phyloP scores from a whole-genome alignment of 1,284 basidiomycete genomes.

The Singerocomus inundabilis region DNA sequence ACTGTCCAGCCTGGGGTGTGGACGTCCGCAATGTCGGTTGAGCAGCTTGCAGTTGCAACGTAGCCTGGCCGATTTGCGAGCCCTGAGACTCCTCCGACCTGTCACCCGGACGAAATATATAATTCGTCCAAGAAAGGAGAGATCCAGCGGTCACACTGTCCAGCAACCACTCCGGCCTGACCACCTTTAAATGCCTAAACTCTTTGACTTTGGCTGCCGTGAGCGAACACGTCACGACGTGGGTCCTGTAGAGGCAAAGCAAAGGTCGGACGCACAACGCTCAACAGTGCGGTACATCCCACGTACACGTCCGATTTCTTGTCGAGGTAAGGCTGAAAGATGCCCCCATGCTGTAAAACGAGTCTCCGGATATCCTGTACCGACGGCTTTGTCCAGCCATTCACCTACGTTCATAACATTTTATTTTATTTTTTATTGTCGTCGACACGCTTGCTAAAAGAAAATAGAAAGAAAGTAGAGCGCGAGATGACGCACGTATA shows the following conservation, averaged over 20 bases:
- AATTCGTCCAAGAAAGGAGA: conserved; percentile 79
- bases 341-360: conserved; percentile 81
- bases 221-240: conserved; percentile 87
- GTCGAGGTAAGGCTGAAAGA: conserved; percentile 82
- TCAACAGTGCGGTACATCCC: background rate
- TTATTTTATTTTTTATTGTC: too few relatives aligned
- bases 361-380: conserved; percentile 82
- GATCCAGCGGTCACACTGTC: conserved; percentile 66
- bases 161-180: conserved; percentile 83
- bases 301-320: conserved; percentile 73
- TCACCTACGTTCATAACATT: conserved; percentile 56
- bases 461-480: too few relatives aligned
- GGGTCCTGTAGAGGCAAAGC: conserved; percentile 66
- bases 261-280: conserved; percentile 3
- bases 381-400: conserved; percentile 88
- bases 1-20: background rate
- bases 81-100: conserved; percentile 52
- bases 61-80: conserved; percentile 31
- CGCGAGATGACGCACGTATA: conserved; percentile 65
- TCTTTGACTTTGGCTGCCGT: conserved; percentile 88
- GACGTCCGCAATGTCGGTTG: conserved; percentile 2
- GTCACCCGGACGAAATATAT: conserved; percentile 50
- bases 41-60: conserved; percentile 7
- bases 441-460: too few relatives aligned
- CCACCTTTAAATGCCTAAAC: conserved; percentile 87